These are phyloP conservation scores for Catunica adiposa DNA, from an alignment of 2,329 filamentous ascomycete species.

Conservation along the genomic window DNA sequence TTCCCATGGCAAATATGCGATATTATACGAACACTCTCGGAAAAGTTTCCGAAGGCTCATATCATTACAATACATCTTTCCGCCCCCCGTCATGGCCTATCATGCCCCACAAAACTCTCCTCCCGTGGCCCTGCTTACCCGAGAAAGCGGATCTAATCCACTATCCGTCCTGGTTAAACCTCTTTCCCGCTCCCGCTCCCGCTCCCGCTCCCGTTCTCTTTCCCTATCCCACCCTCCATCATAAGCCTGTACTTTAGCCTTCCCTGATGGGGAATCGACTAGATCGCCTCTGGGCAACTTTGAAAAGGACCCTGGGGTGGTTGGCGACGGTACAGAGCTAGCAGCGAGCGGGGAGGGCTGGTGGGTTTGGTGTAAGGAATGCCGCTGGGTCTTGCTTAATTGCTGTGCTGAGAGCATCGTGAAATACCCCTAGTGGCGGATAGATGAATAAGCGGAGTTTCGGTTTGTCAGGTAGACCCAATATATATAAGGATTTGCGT, in stretches of 20 bases:
- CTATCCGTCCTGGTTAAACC: not conserved
- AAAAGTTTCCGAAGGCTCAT: not conserved
- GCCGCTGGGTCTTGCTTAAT: too few relatives aligned
- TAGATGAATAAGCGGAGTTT: too few relatives aligned
- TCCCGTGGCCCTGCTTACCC: conserved; percentile 10
- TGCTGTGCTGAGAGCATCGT: not conserved
- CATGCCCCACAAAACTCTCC: too few relatives aligned
- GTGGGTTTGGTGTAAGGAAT: not conserved
- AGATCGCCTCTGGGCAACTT: not conserved
- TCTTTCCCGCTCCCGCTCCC: not conserved
- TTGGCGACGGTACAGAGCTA: not conserved
- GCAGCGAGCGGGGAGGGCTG: not conserved
- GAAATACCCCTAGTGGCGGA: too few relatives aligned
- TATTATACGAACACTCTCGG: not conserved
- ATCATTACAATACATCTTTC: too few relatives aligned
- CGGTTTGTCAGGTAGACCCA: too few relatives aligned
- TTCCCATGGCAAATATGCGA: conserved; percentile 1
- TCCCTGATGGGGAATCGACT: not conserved
- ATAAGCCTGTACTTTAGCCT: not conserved
- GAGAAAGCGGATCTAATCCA: conserved; percentile 9
- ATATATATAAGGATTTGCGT: too few relatives aligned
- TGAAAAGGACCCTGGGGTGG: not conserved
- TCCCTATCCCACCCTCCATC: not conserved
- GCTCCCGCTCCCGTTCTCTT: not conserved
- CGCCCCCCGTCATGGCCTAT: too few relatives aligned